Evolutionary conservation across 1,284 basidiomycete genomes (phyloP).

Genomic region (Cryptococcus depauperatus): DNA sequence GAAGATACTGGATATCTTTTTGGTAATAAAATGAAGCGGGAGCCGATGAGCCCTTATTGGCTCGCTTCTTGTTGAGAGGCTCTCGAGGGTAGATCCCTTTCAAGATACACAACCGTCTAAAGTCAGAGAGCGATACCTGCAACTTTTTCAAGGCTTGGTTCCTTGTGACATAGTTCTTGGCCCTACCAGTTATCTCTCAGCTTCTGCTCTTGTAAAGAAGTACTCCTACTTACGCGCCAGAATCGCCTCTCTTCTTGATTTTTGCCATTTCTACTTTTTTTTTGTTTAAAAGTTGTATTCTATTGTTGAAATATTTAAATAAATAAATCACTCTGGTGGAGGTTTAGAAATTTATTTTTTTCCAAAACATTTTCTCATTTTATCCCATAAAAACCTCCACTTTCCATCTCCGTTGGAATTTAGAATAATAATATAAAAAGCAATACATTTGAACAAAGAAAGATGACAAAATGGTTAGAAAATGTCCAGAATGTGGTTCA

Average conservation of each 20-base stretch:
- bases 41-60: slow-evolving; percentile 95
- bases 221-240: slow-evolving; percentile 55
- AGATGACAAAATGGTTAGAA: slow-evolving; percentile 35
- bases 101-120: slow-evolving; percentile 91
- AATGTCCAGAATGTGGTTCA: slow-evolving; percentile 40
- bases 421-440: not conserved
- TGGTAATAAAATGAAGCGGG: slow-evolving; percentile 97
- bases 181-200: slow-evolving; percentile 42
- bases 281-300: not conserved
- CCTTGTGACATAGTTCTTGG: slow-evolving; percentile 90
- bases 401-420: not conserved
- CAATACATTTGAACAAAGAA: not conserved
- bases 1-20: slow-evolving; percentile 95
- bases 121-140: slow-evolving; percentile 94
- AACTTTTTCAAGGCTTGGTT: slow-evolving; percentile 84
- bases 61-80: slow-evolving; percentile 82
- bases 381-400: slow-evolving; percentile 12
- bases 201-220: not conserved
- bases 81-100: slow-evolving; percentile 99
- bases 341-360: slow-evolving; percentile 8
- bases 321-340: slow-evolving; percentile 10
- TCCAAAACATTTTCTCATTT: slow-evolving; percentile 3
- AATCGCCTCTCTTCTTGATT: slow-evolving; percentile 80
- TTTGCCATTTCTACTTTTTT: slow-evolving; percentile 60
- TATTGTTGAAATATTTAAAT: not conserved